A percentile compares a stretch with the other conserved stretches of the same genome.
phyloP scores from a whole-genome alignment of 2,329 filamentous ascomycete genomes.

The Nemania abortiva region DNA sequence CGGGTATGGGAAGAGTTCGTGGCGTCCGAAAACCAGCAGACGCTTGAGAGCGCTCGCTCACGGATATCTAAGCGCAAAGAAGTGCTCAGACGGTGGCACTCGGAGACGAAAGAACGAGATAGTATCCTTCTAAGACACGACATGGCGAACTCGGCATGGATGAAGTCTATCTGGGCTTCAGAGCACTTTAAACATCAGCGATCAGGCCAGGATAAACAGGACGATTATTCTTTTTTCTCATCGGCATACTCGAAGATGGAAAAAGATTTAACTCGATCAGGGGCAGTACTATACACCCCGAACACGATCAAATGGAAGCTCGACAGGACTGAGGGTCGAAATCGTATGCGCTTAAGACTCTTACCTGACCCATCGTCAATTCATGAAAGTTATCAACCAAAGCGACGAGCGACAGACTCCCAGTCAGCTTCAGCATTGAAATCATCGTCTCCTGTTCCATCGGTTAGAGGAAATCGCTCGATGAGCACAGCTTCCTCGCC shows the following conservation, averaged over 20 bases:
- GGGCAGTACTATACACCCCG: constrained; percentile 80
- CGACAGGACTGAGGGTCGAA: constrained; percentile 93
- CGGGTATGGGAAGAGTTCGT: constrained; percentile 92
- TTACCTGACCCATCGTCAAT: constrained; percentile 79
- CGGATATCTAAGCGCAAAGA: constrained; percentile 83
- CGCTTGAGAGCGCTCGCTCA: constrained; percentile 77
- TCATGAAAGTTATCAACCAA: constrained; percentile 84
- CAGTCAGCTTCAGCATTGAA: constrained; percentile 54
- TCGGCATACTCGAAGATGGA: constrained; percentile 83
- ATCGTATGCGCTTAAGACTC: constrained; percentile 91
- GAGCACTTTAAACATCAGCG: constrained; percentile 94
- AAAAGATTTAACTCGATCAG: constrained; percentile 80
- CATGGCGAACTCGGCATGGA: constrained; percentile 88
- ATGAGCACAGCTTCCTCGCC: constrained; percentile 40
- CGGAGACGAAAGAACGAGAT: constrained; percentile 75
- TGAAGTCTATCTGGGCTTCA: constrained; percentile 92
- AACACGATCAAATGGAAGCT: constrained; percentile 84
- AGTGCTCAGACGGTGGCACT: constrained; percentile 82
- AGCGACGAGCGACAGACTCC: constrained; percentile 71
- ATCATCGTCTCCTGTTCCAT: constrained; percentile 43
- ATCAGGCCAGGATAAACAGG: constrained; percentile 90
- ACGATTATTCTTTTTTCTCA: constrained; percentile 83
- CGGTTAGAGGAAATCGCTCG: constrained; percentile 34
- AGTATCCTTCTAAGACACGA: constrained; percentile 85
- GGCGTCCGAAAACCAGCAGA: constrained; percentile 81